Conservation (phyloP, 2,329 filamentous ascomycete species). For the Fusarium sambucinum region DNA sequence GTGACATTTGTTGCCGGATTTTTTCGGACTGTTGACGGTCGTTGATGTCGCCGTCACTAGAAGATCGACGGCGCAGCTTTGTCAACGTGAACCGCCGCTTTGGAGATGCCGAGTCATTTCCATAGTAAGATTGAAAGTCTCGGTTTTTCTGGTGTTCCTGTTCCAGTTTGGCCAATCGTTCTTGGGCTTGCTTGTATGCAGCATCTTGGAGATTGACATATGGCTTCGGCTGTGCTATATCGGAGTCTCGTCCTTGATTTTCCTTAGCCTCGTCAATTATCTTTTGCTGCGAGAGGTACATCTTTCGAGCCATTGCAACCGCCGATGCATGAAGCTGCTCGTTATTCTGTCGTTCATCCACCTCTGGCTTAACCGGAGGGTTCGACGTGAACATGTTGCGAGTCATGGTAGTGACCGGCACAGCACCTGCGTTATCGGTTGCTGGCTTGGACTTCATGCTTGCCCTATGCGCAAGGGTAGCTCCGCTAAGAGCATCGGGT, state of each 20-base stretch:
- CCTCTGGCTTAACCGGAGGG: conserved; percentile 77
- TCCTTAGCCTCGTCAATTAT: conserved; percentile 65
- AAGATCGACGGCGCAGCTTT: conserved; percentile 72
- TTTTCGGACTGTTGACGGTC: conserved; percentile 77
- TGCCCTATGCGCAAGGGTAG: conserved; percentile 73
- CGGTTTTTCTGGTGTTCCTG: conserved; percentile 73
- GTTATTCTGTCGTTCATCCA: conserved; percentile 78
- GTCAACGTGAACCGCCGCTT: conserved; percentile 63
- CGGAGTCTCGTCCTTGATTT: conserved; percentile 50
- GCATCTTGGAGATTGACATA: conserved; percentile 81
- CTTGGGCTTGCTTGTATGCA: conserved; percentile 86
- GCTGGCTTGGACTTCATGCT: conserved; percentile 59
- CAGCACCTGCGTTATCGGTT: conserved; percentile 72
- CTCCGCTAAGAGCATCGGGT: conserved; percentile 79
- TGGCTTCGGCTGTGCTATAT: conserved; percentile 62
- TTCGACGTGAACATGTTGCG: conserved; percentile 82
- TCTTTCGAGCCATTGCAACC: conserved; percentile 88
- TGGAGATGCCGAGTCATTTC: conserved; percentile 56
- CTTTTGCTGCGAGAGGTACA: conserved; percentile 80
- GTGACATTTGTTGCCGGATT: conserved; percentile 83
- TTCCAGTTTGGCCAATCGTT: conserved; percentile 83
- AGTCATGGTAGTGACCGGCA: conserved; percentile 75
- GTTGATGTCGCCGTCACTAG: conserved; percentile 73
- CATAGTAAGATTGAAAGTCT: conserved; percentile 83
- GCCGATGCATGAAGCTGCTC: conserved; percentile 85